These are phyloP conservation scores for Lotmaria passim DNA, from an alignment of 208 protist species.

Conservation along the genomic window DNA sequence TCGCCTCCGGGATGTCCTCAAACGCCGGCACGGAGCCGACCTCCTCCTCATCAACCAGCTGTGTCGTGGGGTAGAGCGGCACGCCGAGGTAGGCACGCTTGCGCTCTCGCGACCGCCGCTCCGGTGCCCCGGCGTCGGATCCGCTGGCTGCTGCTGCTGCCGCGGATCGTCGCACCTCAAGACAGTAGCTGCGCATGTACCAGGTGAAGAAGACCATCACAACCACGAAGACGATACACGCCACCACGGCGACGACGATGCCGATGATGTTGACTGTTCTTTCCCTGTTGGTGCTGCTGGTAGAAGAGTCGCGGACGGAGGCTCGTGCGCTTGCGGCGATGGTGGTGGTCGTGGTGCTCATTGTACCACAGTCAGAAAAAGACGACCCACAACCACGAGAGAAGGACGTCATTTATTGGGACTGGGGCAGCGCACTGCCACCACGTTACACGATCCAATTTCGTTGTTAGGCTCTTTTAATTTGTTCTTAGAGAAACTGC, in stretches of 20 bases:
- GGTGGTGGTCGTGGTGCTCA: constrained; percentile 10
- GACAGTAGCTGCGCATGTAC: too few species aligned
- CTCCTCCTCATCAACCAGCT: constrained; percentile 6
- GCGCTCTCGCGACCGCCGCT: neutral
- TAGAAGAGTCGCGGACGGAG: too few species aligned
- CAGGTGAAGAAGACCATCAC: neutral
- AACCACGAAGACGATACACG: neutral
- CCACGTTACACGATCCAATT: too few species aligned
- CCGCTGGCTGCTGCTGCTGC: neutral
- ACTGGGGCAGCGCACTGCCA: too few species aligned
- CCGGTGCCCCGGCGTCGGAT: too few species aligned
- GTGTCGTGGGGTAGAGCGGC: constrained; percentile 7
- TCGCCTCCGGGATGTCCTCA: constrained; percentile 9
- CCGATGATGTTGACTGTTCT: neutral
- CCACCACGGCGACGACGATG: neutral
- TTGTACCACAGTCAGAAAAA: too few species aligned
- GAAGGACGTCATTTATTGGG: too few species aligned
- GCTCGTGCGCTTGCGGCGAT: too few species aligned
- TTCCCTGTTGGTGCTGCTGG: neutral
- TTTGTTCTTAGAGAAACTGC: too few species aligned
- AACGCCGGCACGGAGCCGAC: constrained; percentile 1
- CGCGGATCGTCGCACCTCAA: too few species aligned
- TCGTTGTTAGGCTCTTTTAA: too few species aligned
- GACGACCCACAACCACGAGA: too few species aligned
- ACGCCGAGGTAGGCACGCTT: neutral